Conservation (phyloP, 306 rosid genomes). For the Pueraria montana region DNA sequence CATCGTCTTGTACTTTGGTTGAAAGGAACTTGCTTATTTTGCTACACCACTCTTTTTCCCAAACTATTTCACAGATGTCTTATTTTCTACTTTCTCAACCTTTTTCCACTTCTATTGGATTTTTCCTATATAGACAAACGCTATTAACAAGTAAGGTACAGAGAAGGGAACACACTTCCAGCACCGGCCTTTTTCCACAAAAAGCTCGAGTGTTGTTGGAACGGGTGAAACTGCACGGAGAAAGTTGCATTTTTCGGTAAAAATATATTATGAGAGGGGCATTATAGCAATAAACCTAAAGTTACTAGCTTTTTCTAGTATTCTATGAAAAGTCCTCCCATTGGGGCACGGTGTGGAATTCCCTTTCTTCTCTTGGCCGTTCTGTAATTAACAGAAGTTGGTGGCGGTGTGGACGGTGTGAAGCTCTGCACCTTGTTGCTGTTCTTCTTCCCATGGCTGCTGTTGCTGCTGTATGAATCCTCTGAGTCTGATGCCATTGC, state of each 20-base stretch:
- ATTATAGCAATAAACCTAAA: slow-evolving; percentile 47
- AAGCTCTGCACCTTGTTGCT: slow-evolving; percentile 66
- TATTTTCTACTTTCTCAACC: slow-evolving; percentile 54
- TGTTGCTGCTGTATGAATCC: slow-evolving; percentile 81
- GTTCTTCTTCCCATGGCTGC: slow-evolving; percentile 68
- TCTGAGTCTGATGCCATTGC: slow-evolving; percentile 77
- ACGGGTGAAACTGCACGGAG: slow-evolving; percentile 45
- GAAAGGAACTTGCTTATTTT: slow-evolving; percentile 48
- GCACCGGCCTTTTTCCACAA: slow-evolving; percentile 62
- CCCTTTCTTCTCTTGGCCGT: slow-evolving; percentile 94
- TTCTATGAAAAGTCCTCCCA: slow-evolving; percentile 87
- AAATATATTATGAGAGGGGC: slow-evolving; percentile 32
- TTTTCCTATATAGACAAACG: slow-evolving; percentile 69
- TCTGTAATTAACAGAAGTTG: slow-evolving; percentile 76
- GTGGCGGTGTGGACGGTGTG: slow-evolving; percentile 90
- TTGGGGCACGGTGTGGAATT: slow-evolving; percentile 92
- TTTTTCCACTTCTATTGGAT: slow-evolving; percentile 51
- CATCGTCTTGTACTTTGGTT: slow-evolving; percentile 22
- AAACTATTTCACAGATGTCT: slow-evolving; percentile 48
- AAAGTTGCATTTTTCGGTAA: slow-evolving; percentile 28
- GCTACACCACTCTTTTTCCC: slow-evolving; percentile 39
- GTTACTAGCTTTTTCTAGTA: slow-evolving; percentile 49
- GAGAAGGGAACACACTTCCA: slow-evolving; percentile 42
- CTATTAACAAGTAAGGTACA: slow-evolving; percentile 30
- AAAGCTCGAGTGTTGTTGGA: slow-evolving; percentile 59